Percentiles rank a stretch among this genome's conserved stretches.
phyloP scores from a whole-genome alignment of 495 filamentous ascomycete genomes.

The Hypoxylon rickii region DNA sequence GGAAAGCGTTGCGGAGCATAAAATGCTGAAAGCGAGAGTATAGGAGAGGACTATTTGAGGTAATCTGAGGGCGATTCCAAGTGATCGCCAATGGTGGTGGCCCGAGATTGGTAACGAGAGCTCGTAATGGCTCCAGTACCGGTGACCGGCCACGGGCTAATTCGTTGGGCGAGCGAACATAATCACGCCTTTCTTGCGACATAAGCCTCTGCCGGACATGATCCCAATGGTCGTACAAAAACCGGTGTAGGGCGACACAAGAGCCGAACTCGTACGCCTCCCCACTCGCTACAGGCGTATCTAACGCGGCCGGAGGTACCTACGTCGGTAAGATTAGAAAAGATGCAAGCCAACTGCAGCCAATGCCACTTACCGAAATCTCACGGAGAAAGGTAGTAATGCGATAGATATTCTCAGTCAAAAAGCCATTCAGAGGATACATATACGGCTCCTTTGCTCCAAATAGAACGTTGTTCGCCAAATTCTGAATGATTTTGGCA shows the following conservation, averaged over 20 bases:
- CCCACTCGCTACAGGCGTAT: conserved; percentile 35
- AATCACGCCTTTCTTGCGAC: conserved; percentile 57
- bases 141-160: conserved; percentile 50
- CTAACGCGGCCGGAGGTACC: conserved; percentile 45
- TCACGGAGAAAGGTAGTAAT: conserved; percentile 66
- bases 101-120: conserved; percentile 64
- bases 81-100: conserved; percentile 66
- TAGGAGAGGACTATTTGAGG: conserved; percentile 58
- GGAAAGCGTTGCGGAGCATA: conserved; percentile 68
- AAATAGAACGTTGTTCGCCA: conserved; percentile 71
- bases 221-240: conserved; percentile 72
- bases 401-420: conserved; percentile 65
- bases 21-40: conserved; percentile 72
- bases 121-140: conserved; percentile 56
- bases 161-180: conserved; percentile 56
- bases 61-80: conserved; percentile 64
- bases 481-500: conserved; percentile 69
- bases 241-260: conserved; percentile 66
- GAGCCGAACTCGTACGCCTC: conserved; percentile 71
- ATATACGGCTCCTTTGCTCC: conserved; percentile 73
- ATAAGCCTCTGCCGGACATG: conserved; percentile 65
- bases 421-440: conserved; percentile 67
- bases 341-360: neutral
- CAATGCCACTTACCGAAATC: conserved; percentile 54
- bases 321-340: conserved; percentile 26